Conservation (phyloP, 345 rosid genomes). For the Aurinia saxatilis region DNA sequence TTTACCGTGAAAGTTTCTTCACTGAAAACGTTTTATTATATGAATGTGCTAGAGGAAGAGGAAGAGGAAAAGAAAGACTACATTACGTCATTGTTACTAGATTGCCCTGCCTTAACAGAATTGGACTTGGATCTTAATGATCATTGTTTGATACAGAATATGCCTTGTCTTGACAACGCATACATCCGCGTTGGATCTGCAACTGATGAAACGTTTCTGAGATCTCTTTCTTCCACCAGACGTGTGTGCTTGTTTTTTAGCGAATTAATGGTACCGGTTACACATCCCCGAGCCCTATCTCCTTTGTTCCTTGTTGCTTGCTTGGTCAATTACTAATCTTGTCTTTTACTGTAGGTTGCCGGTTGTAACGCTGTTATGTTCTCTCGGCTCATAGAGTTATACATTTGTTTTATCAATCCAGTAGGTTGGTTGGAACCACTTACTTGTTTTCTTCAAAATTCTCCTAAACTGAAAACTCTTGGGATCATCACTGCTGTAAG, state of each 20-base stretch:
- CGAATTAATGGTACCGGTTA: background rate
- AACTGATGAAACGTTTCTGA: background rate
- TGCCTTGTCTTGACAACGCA: background rate
- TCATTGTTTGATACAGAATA: background rate
- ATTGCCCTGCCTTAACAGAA: background rate
- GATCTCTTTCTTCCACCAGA: background rate
- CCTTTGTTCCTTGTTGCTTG: background rate
- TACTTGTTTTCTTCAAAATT: background rate
- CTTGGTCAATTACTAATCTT: background rate
- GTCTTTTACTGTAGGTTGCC: background rate
- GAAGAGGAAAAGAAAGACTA: background rate
- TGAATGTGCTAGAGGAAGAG: too few relatives aligned
- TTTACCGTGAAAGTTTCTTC: background rate
- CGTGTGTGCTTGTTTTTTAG: background rate
- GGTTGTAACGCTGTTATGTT: background rate
- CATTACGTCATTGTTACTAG: background rate
- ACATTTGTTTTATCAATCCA: background rate
- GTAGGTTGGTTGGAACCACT: background rate
- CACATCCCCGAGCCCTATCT: too few relatives aligned
- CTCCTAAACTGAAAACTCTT: background rate
- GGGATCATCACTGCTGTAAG: background rate
- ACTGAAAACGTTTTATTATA: background rate
- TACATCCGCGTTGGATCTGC: background rate
- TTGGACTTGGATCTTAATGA: too few relatives aligned
- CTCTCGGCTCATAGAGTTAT: too few relatives aligned